Evolutionary conservation across 768 basidiomycete species (phyloP), one percentile per base, ranked within the genome.

Genomic region (Lentinus tigrinus): DNA sequence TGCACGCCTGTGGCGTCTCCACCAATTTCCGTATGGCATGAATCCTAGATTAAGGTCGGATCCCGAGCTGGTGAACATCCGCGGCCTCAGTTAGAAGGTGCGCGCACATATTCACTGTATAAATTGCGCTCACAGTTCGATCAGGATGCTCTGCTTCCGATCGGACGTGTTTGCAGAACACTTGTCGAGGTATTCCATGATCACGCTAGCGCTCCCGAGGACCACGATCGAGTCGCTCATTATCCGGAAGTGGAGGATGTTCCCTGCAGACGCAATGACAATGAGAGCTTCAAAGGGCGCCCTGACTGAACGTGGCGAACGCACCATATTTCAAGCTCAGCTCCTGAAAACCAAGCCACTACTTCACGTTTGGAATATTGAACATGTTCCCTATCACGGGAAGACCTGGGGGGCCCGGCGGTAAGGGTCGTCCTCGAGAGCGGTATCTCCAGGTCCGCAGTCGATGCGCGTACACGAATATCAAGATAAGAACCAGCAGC

Each of bases 121-220:
- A 4, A 21, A 14, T 42, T 8, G 21, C 5, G 17, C 21, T 17
- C 43, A 68, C 65, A 69, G 49, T 27, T 68, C 60, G 9, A 52
- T 31, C 58, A 67, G 57, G 31, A 47, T 26, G 4, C 59, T 42
- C 8, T 24, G 24, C 7, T 59, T 58, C 5, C 68, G 39, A 48
- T 65, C 65, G 1, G 61, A 64, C 10, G 64, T 61, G 43, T 54
- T 61, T 19, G 54, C 31, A 2, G 63, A 63, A 9, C 53, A 47
- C 44, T 62, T 64, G 17, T 63, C 61, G 21, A 64, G 49, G 21
- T 60, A 43, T 16, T 64, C 65, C 4, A 4, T 23, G 14, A 57
- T 55, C 0, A 53, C 23, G 14, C 55, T 16, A 1, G 43, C 43
- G 34, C 13, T 36, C 5, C 58, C 54, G 14, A 64, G 34, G 7